Conservation (phyloP, 257 asterid genomes). For the Cruciata laevipes region DNA sequence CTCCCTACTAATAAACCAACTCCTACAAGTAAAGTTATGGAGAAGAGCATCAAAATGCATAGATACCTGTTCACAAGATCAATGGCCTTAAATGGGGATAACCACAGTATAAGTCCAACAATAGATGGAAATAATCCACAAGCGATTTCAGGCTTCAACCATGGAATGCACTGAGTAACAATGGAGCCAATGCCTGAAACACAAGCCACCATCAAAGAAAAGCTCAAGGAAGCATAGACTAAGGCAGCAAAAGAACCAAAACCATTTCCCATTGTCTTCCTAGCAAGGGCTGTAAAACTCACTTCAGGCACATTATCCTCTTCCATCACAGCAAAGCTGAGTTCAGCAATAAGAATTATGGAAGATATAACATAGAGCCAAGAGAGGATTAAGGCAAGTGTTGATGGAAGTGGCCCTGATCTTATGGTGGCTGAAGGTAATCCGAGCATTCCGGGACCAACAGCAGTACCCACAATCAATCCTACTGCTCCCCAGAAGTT, state of each 20-base stretch:
- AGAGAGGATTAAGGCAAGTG: slow-evolving; percentile 24
- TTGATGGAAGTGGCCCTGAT: slow-evolving; percentile 33
- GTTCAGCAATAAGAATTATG: slow-evolving; percentile 36
- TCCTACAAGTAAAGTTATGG: slow-evolving; percentile 25
- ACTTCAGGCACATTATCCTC: slow-evolving; percentile 33
- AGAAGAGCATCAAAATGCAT: slow-evolving; percentile 29
- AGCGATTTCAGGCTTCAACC: slow-evolving; percentile 23
- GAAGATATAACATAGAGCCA: slow-evolving; percentile 37
- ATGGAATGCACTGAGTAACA: slow-evolving; percentile 28
- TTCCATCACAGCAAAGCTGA: slow-evolving; percentile 35
- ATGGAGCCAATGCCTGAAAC: slow-evolving; percentile 39
- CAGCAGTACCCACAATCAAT: slow-evolving; percentile 34
- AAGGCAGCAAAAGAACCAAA: slow-evolving; percentile 33
- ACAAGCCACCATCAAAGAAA: slow-evolving; percentile 32
- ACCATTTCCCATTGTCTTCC: slow-evolving; percentile 25
- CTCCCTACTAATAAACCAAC: slow-evolving; percentile 28
- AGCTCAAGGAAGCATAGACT: slow-evolving; percentile 31
- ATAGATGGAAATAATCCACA: slow-evolving; percentile 27
- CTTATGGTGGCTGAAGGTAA: slow-evolving; percentile 31
- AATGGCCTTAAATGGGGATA: slow-evolving; percentile 25
- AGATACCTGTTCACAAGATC: slow-evolving; percentile 27
- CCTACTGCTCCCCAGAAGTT: slow-evolving; percentile 38
- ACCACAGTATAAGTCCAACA: slow-evolving; percentile 19
- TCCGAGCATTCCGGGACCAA: slow-evolving; percentile 40
- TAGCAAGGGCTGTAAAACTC: slow-evolving; percentile 34